These are phyloP conservation scores for Russula dissimulans DNA, from an alignment of 768 basidiomycete genomes.

Conservation along the genomic window DNA sequence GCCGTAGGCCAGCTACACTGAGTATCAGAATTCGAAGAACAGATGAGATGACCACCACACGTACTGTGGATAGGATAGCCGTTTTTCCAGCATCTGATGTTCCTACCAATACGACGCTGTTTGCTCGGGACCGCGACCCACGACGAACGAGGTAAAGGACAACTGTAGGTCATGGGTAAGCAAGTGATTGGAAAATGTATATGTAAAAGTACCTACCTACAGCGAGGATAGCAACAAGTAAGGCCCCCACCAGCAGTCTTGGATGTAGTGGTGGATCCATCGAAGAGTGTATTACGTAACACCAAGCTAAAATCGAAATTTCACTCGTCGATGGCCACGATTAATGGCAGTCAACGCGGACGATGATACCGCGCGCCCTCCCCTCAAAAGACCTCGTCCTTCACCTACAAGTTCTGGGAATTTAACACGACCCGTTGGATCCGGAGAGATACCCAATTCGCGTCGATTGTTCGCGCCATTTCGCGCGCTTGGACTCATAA, in stretches of 20 bases:
- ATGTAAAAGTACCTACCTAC: neutral
- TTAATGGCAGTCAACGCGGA: neutral
- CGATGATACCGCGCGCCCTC: slow-evolving; percentile 1
- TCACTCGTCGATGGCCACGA: neutral
- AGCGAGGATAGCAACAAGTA: slow-evolving; percentile 3
- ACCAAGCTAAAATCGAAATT: neutral
- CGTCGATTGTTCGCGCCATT: slow-evolving; percentile 78
- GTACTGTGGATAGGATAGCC: slow-evolving; percentile 59
- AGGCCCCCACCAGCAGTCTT: neutral
- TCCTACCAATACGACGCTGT: slow-evolving; percentile 66
- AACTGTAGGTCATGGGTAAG: slow-evolving; percentile 31
- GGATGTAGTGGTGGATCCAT: slow-evolving; percentile 1
- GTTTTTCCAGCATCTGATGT: slow-evolving; percentile 76
- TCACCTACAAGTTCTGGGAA: neutral
- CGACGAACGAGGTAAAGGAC: slow-evolving; percentile 33
- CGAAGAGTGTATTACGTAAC: neutral
- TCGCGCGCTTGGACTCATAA: slow-evolving; percentile 88
- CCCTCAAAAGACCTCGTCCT: slow-evolving; percentile 8
- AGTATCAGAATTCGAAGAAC: neutral
- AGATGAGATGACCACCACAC: slow-evolving; percentile 21
- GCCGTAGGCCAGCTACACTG: slow-evolving; percentile 51
- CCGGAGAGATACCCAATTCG: slow-evolving; percentile 10
- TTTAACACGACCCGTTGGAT: neutral
- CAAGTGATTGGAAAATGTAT: neutral
- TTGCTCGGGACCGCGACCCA: slow-evolving; percentile 41